These are phyloP conservation scores for Ogataea parapolymorpha DNA, from an alignment of 805 yeast species.

Conservation along the genomic window DNA sequence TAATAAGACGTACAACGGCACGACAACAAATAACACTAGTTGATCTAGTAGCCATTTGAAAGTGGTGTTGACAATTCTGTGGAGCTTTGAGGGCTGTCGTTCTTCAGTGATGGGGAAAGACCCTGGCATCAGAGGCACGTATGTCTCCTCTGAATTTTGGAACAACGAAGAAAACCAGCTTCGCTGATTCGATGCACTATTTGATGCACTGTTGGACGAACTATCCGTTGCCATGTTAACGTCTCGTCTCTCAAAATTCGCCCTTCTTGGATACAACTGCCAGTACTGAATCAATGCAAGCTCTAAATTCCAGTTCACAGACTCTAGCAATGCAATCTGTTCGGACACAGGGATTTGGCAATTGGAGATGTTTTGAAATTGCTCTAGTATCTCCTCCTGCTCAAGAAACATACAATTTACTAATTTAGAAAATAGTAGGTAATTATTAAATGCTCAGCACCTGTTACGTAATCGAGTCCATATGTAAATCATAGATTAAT, in stretches of 20 bases:
- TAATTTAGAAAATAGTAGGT: background rate
- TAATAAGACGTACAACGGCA: conserved; percentile 27
- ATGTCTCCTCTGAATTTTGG: conserved; percentile 1
- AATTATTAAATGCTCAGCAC: background rate
- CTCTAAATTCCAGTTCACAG: conserved; percentile 29
- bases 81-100: conserved; percentile 24
- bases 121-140: conserved; percentile 22
- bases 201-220: background rate
- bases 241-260: conserved; percentile 10
- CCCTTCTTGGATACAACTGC: conserved; percentile 22
- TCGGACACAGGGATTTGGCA: conserved; percentile 15
- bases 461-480: background rate
- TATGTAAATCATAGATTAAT: background rate
- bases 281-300: conserved; percentile 24
- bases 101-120: conserved; percentile 17
- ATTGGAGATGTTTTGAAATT: conserved; percentile 20
- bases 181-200: background rate
- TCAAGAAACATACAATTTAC: conserved; percentile 7
- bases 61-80: conserved; percentile 15
- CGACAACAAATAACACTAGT: conserved; percentile 20
- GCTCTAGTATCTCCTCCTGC: conserved; percentile 18
- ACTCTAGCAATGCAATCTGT: conserved; percentile 20
- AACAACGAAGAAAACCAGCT: conserved; percentile 3
- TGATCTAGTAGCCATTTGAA: conserved; percentile 11
- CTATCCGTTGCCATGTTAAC: conserved; percentile 6